Conservation (phyloP, 2,329 filamentous ascomycete genomes). For the Reticulascus tulasneorum region DNA sequence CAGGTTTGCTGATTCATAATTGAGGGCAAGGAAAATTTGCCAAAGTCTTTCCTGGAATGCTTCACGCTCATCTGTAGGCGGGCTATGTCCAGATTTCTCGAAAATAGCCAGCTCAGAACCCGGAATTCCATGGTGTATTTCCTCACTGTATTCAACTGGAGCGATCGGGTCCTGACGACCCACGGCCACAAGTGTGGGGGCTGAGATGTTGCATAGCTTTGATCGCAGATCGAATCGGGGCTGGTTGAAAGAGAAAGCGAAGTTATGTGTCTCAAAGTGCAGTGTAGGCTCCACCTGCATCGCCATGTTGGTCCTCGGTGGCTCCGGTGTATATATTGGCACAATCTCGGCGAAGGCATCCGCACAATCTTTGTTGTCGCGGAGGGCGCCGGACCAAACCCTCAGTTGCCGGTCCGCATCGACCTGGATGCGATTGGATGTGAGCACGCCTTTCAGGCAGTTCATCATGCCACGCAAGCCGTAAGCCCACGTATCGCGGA, state of each 20-base stretch:
- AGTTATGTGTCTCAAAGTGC: constrained; percentile 19
- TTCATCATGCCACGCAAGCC: constrained; percentile 12
- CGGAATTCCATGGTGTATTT: constrained; percentile 13
- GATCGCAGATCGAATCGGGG: constrained; percentile 18
- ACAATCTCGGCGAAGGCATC: constrained; percentile 14
- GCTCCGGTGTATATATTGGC: constrained; percentile 14
- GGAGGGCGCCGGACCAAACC: constrained; percentile 14
- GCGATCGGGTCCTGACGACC: constrained; percentile 18
- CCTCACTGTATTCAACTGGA: constrained; percentile 16
- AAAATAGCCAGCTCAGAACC: constrained; percentile 17
- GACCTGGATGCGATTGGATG: constrained; percentile 11
- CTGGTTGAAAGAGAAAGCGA: constrained; percentile 17
- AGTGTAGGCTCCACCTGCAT: too few relatives aligned
- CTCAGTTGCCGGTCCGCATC: constrained; percentile 16
- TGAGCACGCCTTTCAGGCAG: constrained; percentile 10
- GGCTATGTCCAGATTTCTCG: constrained; percentile 18
- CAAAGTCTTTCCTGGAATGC: constrained; percentile 12
- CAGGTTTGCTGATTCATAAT: too few relatives aligned
- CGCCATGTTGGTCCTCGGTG: too few relatives aligned
- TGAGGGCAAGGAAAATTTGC: constrained; percentile 9
- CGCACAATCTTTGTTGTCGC: constrained; percentile 14
- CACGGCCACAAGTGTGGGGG: constrained; percentile 16
- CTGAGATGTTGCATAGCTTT: constrained; percentile 12
- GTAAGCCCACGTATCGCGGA: constrained; percentile 18
- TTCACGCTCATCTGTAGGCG: constrained; percentile 16